Evolutionary conservation across 371 early-diverging fungal species (phyloP), one percentile per base, ranked within the genome.

Genomic region (Apophysomyces variabilis): DNA sequence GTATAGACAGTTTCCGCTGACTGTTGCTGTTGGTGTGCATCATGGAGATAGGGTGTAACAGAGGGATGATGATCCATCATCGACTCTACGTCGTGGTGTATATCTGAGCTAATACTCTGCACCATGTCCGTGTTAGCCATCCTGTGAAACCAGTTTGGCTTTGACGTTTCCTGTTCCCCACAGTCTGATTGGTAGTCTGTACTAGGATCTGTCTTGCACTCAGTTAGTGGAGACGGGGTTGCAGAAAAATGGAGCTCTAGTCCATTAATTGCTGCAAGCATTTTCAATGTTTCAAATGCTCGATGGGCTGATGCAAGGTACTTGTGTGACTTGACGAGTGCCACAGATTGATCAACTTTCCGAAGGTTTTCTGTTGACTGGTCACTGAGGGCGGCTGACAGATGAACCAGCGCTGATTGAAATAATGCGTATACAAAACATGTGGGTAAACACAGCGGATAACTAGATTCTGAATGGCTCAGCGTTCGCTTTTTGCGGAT

Each of bases 81-180:
- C 16, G 68, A 61, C 5, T 66, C 61, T 8, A 70, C 66, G n/a
- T 58, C 67, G 61, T 63, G 67, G 13, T 73, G 77, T 43, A 79
- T 71, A 60, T 78, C 77, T 50, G 82, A 66, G 0, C 76, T 74
- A 12, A 81, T 77, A 0, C 82, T 79, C 50, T 79, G 79, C 1
- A 82, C 67, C 2, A 82, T 73, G 47, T 74, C 75, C 8, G 77
- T 71, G 57, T 77, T 79, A 60, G 77, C 69, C 73, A 79, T 75
- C 7, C 82, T 74, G 21, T 62, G 62, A 26, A 18, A 62, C 50
- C 36, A 46, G 11, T 35, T 45, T 37, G 18, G 46, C 43, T 16
- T 57, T n/a, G 35, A 43, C 18, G 12, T 39, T 9, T 39, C 44
- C 9, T 65, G 41, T 35, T 65, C 58, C 35, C 58, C 60, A 41